Base-by-base conservation (phyloP, 495 filamentous ascomycete genomes). In the Penicillium subrubescens region DNA sequence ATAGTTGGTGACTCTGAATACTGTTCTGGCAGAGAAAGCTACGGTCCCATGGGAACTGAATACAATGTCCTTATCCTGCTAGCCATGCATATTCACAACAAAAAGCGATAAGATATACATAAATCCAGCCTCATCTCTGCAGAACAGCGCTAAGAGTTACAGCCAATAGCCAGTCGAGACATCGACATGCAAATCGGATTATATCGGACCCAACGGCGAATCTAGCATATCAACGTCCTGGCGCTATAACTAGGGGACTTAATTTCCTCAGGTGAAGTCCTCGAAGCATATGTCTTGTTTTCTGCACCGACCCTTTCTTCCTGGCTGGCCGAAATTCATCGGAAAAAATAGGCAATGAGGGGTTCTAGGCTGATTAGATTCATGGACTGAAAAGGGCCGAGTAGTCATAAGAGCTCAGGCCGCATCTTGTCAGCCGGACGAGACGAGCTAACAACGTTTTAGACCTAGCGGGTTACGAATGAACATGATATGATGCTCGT, bases 341-440 rank as follows among this genome's bases (percentile, higher is more conserved):
- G 63, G 63, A 51, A 21, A 62, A 31, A 60, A 60, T 48, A 57
- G 48, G 34, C 46, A 55, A 39, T 52, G 60, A 70, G 64, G 61
- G 63, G 65, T 35, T 12, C 59, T 27, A 15, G 35, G 8, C 52
- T 21, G 53, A 59, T 57, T 54, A 62, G 54, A 57, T 58, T 14
- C 57, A n/a, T 59, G 19, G 59, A 59, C 27, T 29, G n/a, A 48
- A 63, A 65, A 56, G 31, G 23, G 35, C 52, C 59, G 34, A 61
- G 21, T 10, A 31, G 48, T 33, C 44, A 43, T 17, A 48, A 62
- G 41, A 17, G 70, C 65, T 68, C 67, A 68, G 70, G 55, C 67
- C 65, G 57, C 67, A 67, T 62, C 57, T 67, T 68, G 63, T 71
- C 65, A 71, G 61, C 51, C 63, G 60, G 60, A 68, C 48, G 37